A percentile compares a stretch with the other conserved stretches of the same genome.
Conservation (phyloP, 192 early-diverging fungal species). For the Backusella liffmaniae region DNA sequence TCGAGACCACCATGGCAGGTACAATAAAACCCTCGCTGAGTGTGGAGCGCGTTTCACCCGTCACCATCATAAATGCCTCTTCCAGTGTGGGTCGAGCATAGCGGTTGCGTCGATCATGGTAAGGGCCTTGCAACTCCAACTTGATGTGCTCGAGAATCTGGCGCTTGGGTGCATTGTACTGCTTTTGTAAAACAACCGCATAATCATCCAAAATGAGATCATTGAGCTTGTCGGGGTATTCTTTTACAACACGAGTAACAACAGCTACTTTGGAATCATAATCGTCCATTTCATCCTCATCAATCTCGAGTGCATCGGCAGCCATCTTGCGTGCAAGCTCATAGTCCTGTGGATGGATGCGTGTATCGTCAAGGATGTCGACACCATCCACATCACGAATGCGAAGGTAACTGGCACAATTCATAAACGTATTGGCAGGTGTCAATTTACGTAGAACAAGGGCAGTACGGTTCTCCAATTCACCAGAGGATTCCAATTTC, state of each 20-base stretch:
- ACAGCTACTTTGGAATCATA: constrained; percentile 71
- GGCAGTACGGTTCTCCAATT: constrained; percentile 66
- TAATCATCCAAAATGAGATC: constrained; percentile 90
- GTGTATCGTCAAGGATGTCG: constrained; percentile 91
- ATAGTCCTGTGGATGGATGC: constrained; percentile 96
- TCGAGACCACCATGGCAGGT: constrained; percentile 64
- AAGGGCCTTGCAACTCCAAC: constrained; percentile 82
- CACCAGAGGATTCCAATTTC: constrained; percentile 49
- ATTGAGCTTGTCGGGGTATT: constrained; percentile 75
- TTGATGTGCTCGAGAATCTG: constrained; percentile 84
- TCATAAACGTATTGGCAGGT: constrained; percentile 82
- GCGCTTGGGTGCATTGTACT: constrained; percentile 75
- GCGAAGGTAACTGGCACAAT: constrained; percentile 89
- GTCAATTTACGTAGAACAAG: constrained; percentile 67
- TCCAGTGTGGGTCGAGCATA: constrained; percentile 57
- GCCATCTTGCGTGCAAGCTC: constrained; percentile 96
- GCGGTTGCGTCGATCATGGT: constrained; percentile 65
- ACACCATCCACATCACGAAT: constrained; percentile 62
- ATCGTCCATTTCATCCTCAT: constrained; percentile 72
- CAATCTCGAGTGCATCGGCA: constrained; percentile 89
- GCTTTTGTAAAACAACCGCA: constrained; percentile 76
- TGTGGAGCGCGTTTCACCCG: constrained; percentile 76
- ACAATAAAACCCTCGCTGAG: constrained; percentile 66
- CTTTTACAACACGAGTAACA: constrained; percentile 77
- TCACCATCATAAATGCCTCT: constrained; percentile 80